phyloP scores from a whole-genome alignment of 1,284 basidiomycete species.

The Agaricales sp. region DNA sequence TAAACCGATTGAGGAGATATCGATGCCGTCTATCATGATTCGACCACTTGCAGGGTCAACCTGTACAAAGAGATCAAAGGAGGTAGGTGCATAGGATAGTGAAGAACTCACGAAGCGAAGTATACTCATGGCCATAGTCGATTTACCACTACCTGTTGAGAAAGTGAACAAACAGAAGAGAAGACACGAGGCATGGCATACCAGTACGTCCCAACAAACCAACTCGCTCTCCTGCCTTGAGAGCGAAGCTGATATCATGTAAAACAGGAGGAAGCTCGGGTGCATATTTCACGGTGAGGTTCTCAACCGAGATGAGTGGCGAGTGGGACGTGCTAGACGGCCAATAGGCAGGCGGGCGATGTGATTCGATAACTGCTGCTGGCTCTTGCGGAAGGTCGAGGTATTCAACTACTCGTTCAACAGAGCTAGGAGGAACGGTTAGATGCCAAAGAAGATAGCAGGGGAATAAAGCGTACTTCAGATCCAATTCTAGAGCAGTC shows the following conservation, averaged over 20 bases:
- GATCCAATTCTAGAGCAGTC: slow-evolving; percentile 35
- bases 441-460: no score
- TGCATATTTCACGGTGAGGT: slow-evolving; percentile 75
- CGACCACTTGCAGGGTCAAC: slow-evolving; percentile 73
- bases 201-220: slow-evolving; percentile 73
- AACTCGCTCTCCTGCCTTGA: slow-evolving; percentile 56
- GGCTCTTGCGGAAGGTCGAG: slow-evolving; percentile 80
- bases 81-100: no score
- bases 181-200: no score
- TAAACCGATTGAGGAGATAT: slow-evolving; percentile 81
- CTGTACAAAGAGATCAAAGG: no score
- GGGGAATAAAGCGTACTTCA: no score
- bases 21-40: slow-evolving; percentile 83
- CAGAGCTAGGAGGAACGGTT: slow-evolving; percentile 48
- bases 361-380: slow-evolving; percentile 55
- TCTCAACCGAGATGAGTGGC: slow-evolving; percentile 50
- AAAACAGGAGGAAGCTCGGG: slow-evolving; percentile 80
- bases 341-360: slow-evolving; percentile 77
- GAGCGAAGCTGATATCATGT: slow-evolving; percentile 59
- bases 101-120: slow-evolving; percentile 87
- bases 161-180: no score
- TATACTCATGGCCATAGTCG: slow-evolving; percentile 78
- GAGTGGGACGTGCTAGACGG: slow-evolving; percentile 57
- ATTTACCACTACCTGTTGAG: slow-evolving; percentile 57
- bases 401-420: slow-evolving; percentile 87